Evolutionary conservation across 306 rosid species (phyloP), one percentile per base, ranked within the genome.

Genomic region (Fagus sylvatica): DNA sequence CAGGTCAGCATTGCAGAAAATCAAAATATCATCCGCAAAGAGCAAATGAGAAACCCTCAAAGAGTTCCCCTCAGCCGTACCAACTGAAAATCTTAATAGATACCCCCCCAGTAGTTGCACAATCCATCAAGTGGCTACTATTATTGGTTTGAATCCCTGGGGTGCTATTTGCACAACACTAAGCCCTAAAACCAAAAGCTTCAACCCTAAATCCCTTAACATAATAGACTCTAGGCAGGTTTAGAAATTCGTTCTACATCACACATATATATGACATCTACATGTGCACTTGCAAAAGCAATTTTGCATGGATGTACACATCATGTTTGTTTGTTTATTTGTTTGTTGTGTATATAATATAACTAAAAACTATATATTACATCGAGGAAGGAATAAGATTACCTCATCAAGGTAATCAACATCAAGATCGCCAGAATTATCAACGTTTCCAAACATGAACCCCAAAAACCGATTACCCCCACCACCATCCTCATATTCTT

Each of bases 341-440:
- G 72, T 41, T 37, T 37, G 69, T 69, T 59, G 56, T 60, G 74
- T 60, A 61, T 73, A 49, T 11, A 34, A 68, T 28, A 69, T 40
- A 54, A 57, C 59, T 34, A 76, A 4, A 51, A 40, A 82, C 57
- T 67, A 55, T 22, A 80, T n/a, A 75, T 53, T 33, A 77, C 59
- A 75, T 60, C 67, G 67, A 78, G 72, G 53, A 73, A 80, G 7
- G 41, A 79, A 56, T 6, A 76, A 75, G 62, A 40, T 74, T 85
- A 94, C 98, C 97, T 94, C 95, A 33, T 94, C 98, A 85, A 94
- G 97, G 86, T 92, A 94, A 84, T 94, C 97, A 17, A 81, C 98
- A 78, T 94, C 97, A 51, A 94, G 97, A 83, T 89, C 95, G 37
- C 97, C 98, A 36, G 97, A 94, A 74, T 94, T 93, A 76, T 94